Evolutionary conservation across 1,284 basidiomycete genomes (phyloP).

Genomic region (Ceratobasidium sp.): DNA sequence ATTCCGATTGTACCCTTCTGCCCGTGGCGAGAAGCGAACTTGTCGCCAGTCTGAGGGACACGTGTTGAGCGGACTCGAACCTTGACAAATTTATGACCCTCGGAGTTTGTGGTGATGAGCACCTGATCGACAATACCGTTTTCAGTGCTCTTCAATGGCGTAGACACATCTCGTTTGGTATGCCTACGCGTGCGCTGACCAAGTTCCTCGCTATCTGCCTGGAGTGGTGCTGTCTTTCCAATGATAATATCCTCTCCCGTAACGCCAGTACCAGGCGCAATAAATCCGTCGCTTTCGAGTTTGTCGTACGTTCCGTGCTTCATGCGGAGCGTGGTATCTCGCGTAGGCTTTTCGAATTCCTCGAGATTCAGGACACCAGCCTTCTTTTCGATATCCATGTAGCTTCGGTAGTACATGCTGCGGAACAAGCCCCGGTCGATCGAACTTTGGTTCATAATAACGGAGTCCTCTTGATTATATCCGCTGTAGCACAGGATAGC

Average conservation of each 20-base stretch:
- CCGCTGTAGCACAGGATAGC: constrained; percentile 99
- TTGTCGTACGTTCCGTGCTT: constrained; percentile 99
- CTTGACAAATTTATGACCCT: constrained; percentile 98
- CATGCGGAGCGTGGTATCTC: constrained; percentile 93
- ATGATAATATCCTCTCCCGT: constrained; percentile 99
- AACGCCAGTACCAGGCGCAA: constrained; percentile 94
- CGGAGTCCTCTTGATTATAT: constrained; percentile 99
- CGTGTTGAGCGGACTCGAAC: constrained; percentile 95
- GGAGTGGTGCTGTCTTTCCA: constrained; percentile 97
- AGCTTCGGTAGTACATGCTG: constrained; percentile 97
- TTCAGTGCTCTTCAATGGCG: constrained; percentile 97
- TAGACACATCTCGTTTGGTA: constrained; percentile 93
- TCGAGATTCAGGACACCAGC: constrained; percentile 91
- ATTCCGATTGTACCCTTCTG: constrained; percentile 99
- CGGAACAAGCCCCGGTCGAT: constrained; percentile 98
- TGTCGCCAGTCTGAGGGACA: constrained; percentile 97
- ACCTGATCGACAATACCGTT: constrained; percentile 98
- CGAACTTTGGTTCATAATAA: constrained; percentile 99
- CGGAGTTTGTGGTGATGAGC: constrained; percentile 92
- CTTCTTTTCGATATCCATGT: constrained; percentile 98
- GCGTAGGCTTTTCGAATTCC: constrained; percentile 96
- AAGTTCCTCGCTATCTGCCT: constrained; percentile 95
- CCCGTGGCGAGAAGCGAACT: constrained; percentile 99
- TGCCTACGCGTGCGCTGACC: constrained; percentile 93
- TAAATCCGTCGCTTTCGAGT: constrained; percentile 93